Evolutionary conservation across 345 rosid genomes (phyloP).

Genomic region (Hevea brasiliensis): DNA sequence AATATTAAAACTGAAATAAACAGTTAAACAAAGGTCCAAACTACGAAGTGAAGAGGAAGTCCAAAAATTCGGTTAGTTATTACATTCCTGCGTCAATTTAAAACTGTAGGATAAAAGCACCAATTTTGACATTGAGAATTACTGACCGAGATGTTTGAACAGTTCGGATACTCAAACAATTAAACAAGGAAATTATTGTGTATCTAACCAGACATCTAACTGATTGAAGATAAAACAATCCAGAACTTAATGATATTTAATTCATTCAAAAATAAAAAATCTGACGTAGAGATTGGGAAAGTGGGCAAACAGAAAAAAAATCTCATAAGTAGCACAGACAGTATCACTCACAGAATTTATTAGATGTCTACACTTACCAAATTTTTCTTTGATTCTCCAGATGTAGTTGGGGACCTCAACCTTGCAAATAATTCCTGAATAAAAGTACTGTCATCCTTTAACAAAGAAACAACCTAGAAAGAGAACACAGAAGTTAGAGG

Average conservation of each 20-base stretch:
- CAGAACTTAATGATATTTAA: not conserved
- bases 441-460: slow-evolving; percentile 83
- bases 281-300: not conserved
- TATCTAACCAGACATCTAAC: not conserved
- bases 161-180: too few species aligned
- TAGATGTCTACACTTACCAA: slow-evolving; percentile 47
- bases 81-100: not conserved
- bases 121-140: not conserved
- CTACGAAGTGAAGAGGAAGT: not conserved
- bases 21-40: not conserved
- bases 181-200: not conserved
- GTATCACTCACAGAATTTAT: not conserved
- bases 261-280: not conserved
- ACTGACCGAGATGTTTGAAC: too few species aligned
- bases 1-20: not conserved
- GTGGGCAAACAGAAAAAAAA: not conserved
- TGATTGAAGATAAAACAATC: not conserved
- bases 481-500: slow-evolving; percentile 19
- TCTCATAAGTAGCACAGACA: not conserved
- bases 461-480: slow-evolving; percentile 70
- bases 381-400: slow-evolving; percentile 77
- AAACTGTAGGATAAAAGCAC: not conserved
- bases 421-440: slow-evolving; percentile 82
- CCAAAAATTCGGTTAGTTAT: not conserved
- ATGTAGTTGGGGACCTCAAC: slow-evolving; percentile 58